These are phyloP conservation scores for Sphaerobolus stellatus DNA, from an alignment of 1,284 basidiomycete genomes.

Conservation along the genomic window DNA sequence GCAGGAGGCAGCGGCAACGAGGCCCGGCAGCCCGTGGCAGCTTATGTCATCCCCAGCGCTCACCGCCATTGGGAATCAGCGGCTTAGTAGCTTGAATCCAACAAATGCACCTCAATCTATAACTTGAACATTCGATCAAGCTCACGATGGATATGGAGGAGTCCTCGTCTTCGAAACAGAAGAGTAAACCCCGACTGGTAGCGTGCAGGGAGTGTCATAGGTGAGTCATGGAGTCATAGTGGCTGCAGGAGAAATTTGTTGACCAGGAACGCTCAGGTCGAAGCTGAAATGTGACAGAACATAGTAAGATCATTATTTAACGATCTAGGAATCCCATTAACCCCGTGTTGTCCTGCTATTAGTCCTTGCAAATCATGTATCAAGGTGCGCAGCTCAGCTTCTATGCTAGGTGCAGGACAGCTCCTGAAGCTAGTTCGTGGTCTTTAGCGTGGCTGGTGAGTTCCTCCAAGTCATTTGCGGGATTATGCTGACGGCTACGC, in stretches of 20 bases:
- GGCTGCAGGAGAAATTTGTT: neutral
- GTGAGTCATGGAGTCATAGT: neutral
- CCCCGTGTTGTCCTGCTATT: neutral
- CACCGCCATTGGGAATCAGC: no score
- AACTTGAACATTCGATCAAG: no score
- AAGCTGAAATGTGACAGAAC: constrained; percentile 13
- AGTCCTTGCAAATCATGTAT: constrained; percentile 14
- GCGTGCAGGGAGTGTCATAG: constrained; percentile 13
- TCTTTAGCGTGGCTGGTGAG: constrained; percentile 10
- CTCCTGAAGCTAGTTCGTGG: neutral
- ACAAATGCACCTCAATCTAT: no score
- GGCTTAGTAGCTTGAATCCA: no score
- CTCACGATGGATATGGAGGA: no score
- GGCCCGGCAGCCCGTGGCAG: no score
- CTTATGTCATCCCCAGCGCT: no score
- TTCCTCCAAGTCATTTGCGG: neutral
- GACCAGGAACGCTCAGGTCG: constrained; percentile 3
- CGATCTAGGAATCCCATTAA: neutral
- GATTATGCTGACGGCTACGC: neutral
- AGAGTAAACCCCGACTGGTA: constrained; percentile 12
- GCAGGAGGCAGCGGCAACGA: no score
- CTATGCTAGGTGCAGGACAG: neutral
- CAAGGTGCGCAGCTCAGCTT: constrained; percentile 3
- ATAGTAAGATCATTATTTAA: neutral
- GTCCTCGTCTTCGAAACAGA: constrained; percentile 3